phyloP scores from a whole-genome alignment of 176 grass and related monocot species.

The Carex cristatella region DNA sequence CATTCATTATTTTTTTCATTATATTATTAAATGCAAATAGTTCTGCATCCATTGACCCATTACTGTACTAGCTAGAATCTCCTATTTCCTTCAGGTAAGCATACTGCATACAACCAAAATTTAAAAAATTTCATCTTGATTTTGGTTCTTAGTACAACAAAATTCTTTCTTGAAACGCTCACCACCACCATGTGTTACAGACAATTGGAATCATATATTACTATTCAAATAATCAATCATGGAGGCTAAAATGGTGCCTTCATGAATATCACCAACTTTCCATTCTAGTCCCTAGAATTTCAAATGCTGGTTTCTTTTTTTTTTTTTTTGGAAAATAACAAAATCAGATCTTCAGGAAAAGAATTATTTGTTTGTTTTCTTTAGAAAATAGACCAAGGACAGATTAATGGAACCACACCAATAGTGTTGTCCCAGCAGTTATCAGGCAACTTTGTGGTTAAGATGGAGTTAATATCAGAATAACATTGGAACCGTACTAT shows the following conservation, averaged over 20 bases:
- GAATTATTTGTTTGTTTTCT: too few relatives aligned
- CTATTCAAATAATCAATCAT: neutral
- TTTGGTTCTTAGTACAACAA: slow-evolving; percentile 2
- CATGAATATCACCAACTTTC: neutral
- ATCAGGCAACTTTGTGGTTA: too few relatives aligned
- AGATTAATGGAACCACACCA: too few relatives aligned
- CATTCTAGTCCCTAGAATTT: neutral
- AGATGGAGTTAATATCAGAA: too few relatives aligned
- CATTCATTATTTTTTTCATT: neutral
- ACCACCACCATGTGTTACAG: neutral
- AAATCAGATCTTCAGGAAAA: too few relatives aligned
- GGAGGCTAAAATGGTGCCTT: neutral
- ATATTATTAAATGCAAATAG: neutral
- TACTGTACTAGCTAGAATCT: neutral
- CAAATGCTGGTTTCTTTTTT: too few relatives aligned
- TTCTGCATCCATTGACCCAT: neutral
- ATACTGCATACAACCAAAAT: neutral
- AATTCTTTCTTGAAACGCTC: neutral
- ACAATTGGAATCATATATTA: neutral
- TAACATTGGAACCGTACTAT: too few relatives aligned
- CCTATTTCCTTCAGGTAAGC: neutral
- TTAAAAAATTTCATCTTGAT: neutral
- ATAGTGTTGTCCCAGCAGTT: too few relatives aligned
- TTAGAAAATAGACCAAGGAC: too few relatives aligned
- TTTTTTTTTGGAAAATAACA: too few relatives aligned